Base-by-base conservation (phyloP, 352 stramenopile species). In the Globisporangium apiculatum region DNA sequence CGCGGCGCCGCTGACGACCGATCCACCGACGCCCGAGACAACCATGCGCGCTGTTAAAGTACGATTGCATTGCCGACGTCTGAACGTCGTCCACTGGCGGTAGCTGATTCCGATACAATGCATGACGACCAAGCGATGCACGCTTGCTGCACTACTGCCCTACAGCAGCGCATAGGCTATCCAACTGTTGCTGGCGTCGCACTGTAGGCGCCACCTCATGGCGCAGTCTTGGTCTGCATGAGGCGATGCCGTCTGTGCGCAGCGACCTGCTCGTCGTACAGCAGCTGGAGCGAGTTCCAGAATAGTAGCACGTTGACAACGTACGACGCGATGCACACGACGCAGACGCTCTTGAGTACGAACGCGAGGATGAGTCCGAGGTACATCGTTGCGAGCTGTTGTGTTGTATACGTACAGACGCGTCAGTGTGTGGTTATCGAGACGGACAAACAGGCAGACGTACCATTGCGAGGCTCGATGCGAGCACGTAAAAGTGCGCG, bases 321-420 rank as follows among this genome's bases (percentile, higher is more conserved):
- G 43, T 87, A 87, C n/a, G 75, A 72, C 35, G 64, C 65, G 42
- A 83, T 51, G 56, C 75, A 86, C 57, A 87, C 72, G 48, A 87
- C 14, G 24, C 77, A 87, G 41, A 87, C 65, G 53, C 85, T 73
- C 31, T 71, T 68, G 47, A 86, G 57, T 40, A 86, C 67, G 47
- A 86, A 80, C 40, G 58, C 67, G 51, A 87, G 58, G 45, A 87
- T 72, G 71, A 76, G 85, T 14, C 68, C 75, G 57, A 87, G 57
- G 54, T 86, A 86, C 35, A 68, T 49, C 18, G 69, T 77, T 42
- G 81, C 46, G 12, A 61, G 62, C 77, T 87, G 38, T 15, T 36
- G 18, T 43, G 40, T 9, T 11, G 11, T 5, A 12, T 11, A 0
- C 38, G 11, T 11, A 42, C 38, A 42, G 38, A 42, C 38, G 38